phyloP scores from a whole-genome alignment of 2,329 filamentous ascomycete genomes.

The Fonsecaea nubica region DNA sequence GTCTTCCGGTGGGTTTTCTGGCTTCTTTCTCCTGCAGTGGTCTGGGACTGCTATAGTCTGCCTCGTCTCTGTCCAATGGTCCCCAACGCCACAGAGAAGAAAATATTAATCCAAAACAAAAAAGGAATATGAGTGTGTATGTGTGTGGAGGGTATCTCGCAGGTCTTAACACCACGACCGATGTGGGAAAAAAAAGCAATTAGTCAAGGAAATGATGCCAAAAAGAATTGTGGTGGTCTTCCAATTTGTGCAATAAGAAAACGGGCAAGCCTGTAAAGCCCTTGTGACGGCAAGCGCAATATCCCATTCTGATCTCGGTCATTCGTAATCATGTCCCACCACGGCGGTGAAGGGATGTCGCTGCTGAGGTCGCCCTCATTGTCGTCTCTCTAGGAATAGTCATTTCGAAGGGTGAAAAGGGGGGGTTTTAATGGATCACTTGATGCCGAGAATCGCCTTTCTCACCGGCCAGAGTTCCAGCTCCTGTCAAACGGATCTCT shows the following conservation, averaged over 20 bases:
- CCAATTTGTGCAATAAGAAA: constrained; percentile 22
- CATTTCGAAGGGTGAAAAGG: constrained; percentile 29
- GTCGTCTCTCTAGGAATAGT: constrained; percentile 37
- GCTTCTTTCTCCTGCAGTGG: constrained; percentile 14
- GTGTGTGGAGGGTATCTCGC: constrained; percentile 30
- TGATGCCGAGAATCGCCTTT: constrained; percentile 1
- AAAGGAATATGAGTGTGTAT: neutral
- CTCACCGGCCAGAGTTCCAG: constrained; percentile 31
- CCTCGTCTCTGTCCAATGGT: constrained; percentile 5
- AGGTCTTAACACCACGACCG: constrained; percentile 24
- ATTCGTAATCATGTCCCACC: constrained; percentile 34
- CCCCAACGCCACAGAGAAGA: constrained; percentile 22
- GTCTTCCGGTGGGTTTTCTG: constrained; percentile 8
- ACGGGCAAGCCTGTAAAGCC: constrained; percentile 17
- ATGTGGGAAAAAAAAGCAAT: constrained; percentile 15
- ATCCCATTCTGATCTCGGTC: constrained; percentile 29
- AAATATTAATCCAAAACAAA: constrained; percentile 26
- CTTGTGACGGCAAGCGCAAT: constrained; percentile 32
- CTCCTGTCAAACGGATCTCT: constrained; percentile 33
- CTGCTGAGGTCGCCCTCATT: constrained; percentile 36
- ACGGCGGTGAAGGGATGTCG: constrained; percentile 25
- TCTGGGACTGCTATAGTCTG: constrained; percentile 12
- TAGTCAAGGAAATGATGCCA: constrained; percentile 21
- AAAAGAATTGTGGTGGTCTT: constrained; percentile 13
- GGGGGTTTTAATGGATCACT: neutral